These are phyloP conservation scores for Funneliformis mosseae DNA, from an alignment of 192 early-diverging fungal genomes.

Conservation along the genomic window DNA sequence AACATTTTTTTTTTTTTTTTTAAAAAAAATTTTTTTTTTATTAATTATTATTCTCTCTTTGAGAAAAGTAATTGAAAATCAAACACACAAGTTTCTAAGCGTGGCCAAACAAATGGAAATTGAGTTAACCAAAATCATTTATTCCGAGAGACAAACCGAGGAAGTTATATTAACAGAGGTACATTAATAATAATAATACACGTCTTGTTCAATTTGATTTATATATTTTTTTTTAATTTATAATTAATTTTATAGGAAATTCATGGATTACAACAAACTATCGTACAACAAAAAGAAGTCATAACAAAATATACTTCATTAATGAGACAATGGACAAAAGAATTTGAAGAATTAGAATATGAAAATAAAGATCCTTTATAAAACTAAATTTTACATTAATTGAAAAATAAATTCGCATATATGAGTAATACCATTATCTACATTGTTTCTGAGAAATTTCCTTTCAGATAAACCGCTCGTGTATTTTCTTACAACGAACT, in stretches of 20 bases:
- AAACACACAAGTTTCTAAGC: neutral
- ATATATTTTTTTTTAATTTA: neutral
- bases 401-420: no score
- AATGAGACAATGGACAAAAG: conserved; percentile 10
- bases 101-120: conserved; percentile 17
- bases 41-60: neutral
- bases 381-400: neutral
- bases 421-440: no score
- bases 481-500: no score
- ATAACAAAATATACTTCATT: conserved; percentile 17
- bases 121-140: neutral
- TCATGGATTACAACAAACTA: neutral
- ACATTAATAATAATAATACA: neutral
- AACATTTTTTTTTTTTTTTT: neutral
- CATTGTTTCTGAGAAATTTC: no score
- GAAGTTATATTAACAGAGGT: conserved; percentile 14
- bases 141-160: neutral
- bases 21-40: no score
- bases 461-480: no score
- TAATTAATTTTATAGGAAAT: conserved; percentile 4
- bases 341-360: conserved; percentile 10
- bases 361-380: conserved; percentile 17
- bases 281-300: conserved; percentile 14
- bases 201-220: no score
- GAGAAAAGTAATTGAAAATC: neutral